These are phyloP conservation scores for Aquilaria sinensis DNA, from an alignment of 345 rosid species.

Conservation along the genomic window DNA sequence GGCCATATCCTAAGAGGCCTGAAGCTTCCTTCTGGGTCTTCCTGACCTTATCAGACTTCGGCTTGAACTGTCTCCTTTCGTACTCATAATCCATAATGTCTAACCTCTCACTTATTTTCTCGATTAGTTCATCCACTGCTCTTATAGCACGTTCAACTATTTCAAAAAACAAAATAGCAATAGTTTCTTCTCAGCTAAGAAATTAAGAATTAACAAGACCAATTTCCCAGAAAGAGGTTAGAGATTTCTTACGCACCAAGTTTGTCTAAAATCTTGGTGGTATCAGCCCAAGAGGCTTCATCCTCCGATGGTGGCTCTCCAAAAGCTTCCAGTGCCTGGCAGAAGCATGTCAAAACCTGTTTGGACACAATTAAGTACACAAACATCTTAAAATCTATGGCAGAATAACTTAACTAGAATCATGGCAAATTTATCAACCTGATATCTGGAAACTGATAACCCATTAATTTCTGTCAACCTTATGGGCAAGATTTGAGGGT, in stretches of 20 bases:
- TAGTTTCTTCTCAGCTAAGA: not conserved
- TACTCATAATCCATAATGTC: constrained; percentile 44
- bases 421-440: too few relatives aligned
- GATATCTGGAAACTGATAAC: not conserved
- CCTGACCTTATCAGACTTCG: constrained; percentile 6
- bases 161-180: not conserved
- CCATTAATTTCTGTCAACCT: constrained; percentile 26
- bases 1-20: too few relatives aligned
- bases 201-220: not conserved
- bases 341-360: constrained; percentile 40
- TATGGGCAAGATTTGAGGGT: constrained; percentile 40
- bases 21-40: constrained; percentile 17
- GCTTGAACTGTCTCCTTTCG: constrained; percentile 12
- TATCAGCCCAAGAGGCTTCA: constrained; percentile 16
- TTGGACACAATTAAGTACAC: not conserved
- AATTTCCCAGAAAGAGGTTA: not conserved
- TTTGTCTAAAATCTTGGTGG: constrained; percentile 25
- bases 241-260: constrained; percentile 24
- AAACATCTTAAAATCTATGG: too few relatives aligned
- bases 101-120: constrained; percentile 27
- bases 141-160: constrained; percentile 42
- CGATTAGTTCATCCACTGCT: constrained; percentile 38
- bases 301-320: constrained; percentile 43
- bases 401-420: too few relatives aligned
- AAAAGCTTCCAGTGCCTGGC: constrained; percentile 34